phyloP scores from a whole-genome alignment of 1,284 basidiomycete species.

The Mrakiaceae sp. region DNA sequence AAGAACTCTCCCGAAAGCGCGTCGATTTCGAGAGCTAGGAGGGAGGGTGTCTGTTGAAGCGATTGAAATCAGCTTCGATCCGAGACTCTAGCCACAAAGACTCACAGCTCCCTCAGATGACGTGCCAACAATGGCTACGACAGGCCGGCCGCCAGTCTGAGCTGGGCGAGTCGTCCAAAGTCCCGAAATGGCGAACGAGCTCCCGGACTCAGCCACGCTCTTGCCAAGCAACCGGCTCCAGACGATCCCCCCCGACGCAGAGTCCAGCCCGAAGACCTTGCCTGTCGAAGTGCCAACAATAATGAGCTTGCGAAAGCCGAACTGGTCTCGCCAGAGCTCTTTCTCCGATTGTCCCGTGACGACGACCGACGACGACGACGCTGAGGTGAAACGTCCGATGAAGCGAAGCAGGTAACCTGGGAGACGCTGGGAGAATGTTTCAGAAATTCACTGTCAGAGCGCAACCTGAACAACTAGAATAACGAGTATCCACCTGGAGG shows the following conservation, averaged over 20 bases:
- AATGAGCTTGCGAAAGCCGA: conserved; percentile 78
- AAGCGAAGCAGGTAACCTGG: conserved; percentile 61
- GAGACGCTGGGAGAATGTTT: conserved; percentile 44
- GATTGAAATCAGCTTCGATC: no score
- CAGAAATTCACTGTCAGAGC: not conserved
- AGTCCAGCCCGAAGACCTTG: conserved; percentile 73
- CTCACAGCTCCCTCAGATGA: not conserved
- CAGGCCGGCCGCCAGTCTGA: not conserved
- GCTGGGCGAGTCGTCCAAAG: not conserved
- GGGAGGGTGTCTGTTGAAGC: no score
- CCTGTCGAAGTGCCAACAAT: conserved; percentile 60
- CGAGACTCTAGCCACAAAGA: not conserved
- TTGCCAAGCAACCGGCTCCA: conserved; percentile 42
- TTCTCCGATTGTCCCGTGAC: not conserved
- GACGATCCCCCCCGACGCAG: conserved; percentile 22
- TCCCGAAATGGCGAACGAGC: not conserved
- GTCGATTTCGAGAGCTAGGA: conserved; percentile 3
- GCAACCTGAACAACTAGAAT: no score
- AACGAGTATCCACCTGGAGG: conserved; percentile 39
- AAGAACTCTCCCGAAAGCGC: not conserved
- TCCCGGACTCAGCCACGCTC: not conserved
- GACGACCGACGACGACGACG: conserved; percentile 16
- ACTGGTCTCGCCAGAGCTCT: conserved; percentile 54
- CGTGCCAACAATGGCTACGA: not conserved
- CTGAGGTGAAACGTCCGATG: conserved; percentile 55